These are phyloP conservation scores for Aspergillus cristatus DNA, from an alignment of 495 filamentous ascomycete species.

Conservation along the genomic window DNA sequence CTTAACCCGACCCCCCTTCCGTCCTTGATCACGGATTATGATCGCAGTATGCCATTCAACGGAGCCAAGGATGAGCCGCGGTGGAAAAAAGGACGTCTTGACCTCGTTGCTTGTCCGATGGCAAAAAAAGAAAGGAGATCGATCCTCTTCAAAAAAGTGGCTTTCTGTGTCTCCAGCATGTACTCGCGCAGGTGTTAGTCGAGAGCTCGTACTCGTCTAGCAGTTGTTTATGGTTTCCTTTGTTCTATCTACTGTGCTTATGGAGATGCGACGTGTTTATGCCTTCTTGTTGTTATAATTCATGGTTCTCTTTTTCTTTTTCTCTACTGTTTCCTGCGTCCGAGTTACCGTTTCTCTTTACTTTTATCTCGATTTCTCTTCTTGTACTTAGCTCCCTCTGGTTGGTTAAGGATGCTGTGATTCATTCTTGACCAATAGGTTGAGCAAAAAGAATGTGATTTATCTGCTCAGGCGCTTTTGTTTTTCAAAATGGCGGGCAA, in stretches of 20 bases:
- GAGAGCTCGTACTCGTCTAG: conserved; percentile 4
- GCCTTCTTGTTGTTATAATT: conserved; percentile 34
- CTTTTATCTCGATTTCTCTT: conserved; percentile 14
- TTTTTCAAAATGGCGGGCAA: conserved; percentile 12
- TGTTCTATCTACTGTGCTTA: conserved; percentile 23
- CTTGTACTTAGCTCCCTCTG: conserved; percentile 34
- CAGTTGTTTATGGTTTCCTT: conserved; percentile 30
- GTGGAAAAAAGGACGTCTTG: conserved; percentile 18
- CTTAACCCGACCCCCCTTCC: conserved; percentile 21
- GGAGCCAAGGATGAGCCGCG: conserved; percentile 27
- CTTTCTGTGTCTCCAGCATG: conserved; percentile 37
- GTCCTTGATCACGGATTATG: conserved; percentile 35
- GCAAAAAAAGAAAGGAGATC: conserved; percentile 14
- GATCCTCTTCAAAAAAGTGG: conserved; percentile 32
- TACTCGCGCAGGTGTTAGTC: conserved; percentile 20
- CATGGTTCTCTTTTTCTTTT: conserved; percentile 28
- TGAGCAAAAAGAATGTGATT: conserved; percentile 35
- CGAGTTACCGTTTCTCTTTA: conserved; percentile 13
- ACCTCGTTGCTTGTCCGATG: conserved; percentile 22
- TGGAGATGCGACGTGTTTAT: conserved; percentile 37
- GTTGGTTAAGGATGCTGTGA: conserved; percentile 34
- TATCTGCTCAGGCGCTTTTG: conserved; percentile 26
- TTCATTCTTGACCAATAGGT: conserved; percentile 35
- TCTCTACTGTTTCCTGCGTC: conserved; percentile 3
- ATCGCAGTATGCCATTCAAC: conserved; percentile 28